These are phyloP conservation scores for Aspergillus campestris DNA, from an alignment of 495 filamentous ascomycete genomes.

Conservation along the genomic window DNA sequence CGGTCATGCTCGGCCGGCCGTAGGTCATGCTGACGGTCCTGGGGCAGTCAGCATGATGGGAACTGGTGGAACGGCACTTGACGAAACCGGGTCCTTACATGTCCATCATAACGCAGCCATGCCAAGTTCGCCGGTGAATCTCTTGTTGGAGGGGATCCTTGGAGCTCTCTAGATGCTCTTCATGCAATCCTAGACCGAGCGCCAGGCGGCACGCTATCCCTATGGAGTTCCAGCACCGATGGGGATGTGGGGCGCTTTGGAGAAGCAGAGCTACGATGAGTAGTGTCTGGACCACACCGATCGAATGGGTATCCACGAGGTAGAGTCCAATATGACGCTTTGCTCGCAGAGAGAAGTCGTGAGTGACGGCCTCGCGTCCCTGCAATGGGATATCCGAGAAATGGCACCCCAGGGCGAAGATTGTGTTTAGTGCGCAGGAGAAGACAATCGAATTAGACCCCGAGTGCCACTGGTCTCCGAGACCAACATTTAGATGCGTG, in stretches of 20 bases:
- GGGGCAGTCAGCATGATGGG: not conserved
- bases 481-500: slow-evolving; percentile 26
- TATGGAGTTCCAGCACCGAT: slow-evolving; percentile 39
- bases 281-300: slow-evolving; percentile 40
- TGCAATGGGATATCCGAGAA: slow-evolving; percentile 31
- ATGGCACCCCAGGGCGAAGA: slow-evolving; percentile 38
- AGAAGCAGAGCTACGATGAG: slow-evolving; percentile 35
- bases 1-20: slow-evolving; percentile 38
- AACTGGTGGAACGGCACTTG: slow-evolving; percentile 3
- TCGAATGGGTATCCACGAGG: slow-evolving; percentile 32
- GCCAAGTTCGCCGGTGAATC: slow-evolving; percentile 39
- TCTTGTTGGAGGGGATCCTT: slow-evolving; percentile 29
- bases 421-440: slow-evolving; percentile 34
- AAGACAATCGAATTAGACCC: slow-evolving; percentile 33
- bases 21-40: slow-evolving; percentile 44
- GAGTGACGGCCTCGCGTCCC: slow-evolving; percentile 26
- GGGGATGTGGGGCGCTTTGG: slow-evolving; percentile 38
- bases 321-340: slow-evolving; percentile 39
- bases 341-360: slow-evolving; percentile 37
- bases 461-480: slow-evolving; percentile 32
- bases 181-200: slow-evolving; percentile 40
- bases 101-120: slow-evolving; percentile 41
- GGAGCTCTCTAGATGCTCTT: slow-evolving; percentile 16
- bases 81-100: too few relatives aligned
- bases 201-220: slow-evolving; percentile 40